Conservation (phyloP, 768 basidiomycete species). For the Mycena kentingensis region DNA sequence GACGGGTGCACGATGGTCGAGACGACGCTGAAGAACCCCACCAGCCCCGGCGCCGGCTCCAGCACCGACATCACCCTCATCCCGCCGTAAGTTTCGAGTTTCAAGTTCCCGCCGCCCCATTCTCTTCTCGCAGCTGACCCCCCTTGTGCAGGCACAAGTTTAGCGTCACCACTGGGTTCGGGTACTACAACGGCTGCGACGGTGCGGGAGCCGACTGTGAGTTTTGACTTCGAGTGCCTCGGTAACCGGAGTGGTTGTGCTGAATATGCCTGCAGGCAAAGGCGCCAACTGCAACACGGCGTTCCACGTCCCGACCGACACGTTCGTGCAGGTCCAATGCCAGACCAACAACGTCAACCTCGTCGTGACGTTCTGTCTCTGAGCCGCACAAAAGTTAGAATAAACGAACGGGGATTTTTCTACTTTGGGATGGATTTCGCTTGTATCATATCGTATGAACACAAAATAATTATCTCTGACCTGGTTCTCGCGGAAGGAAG, state of each 20-base stretch:
- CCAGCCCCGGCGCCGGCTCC: conserved; percentile 32
- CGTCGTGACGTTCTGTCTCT: background rate
- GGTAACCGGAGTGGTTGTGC: background rate
- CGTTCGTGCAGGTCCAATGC: conserved; percentile 41
- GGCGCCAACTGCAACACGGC: conserved; percentile 37
- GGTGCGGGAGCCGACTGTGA: conserved; percentile 46
- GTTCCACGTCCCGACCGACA: conserved; percentile 39
- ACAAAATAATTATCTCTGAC: too few relatives aligned
- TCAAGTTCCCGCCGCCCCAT: conserved; percentile 13
- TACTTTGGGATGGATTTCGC: too few relatives aligned
- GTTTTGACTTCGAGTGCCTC: conserved; percentile 11
- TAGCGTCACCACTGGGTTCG: conserved; percentile 43
- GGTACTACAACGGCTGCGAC: conserved; percentile 45
- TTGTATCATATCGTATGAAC: too few relatives aligned
- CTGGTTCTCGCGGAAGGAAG: too few relatives aligned
- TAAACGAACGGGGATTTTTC: too few relatives aligned
- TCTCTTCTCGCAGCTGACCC: conserved; percentile 8
- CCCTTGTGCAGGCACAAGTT: conserved; percentile 36
- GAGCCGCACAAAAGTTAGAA: too few relatives aligned
- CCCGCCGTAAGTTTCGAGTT: conserved; percentile 36
- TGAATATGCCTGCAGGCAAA: conserved; percentile 31
- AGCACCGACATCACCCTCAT: conserved; percentile 42
- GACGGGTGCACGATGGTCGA: conserved; percentile 42
- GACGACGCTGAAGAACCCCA: conserved; percentile 38
- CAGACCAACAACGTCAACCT: conserved; percentile 34